These are phyloP conservation scores for Daldinia eschscholtzii DNA, from an alignment of 2,329 filamentous ascomycete species.

Conservation along the genomic window DNA sequence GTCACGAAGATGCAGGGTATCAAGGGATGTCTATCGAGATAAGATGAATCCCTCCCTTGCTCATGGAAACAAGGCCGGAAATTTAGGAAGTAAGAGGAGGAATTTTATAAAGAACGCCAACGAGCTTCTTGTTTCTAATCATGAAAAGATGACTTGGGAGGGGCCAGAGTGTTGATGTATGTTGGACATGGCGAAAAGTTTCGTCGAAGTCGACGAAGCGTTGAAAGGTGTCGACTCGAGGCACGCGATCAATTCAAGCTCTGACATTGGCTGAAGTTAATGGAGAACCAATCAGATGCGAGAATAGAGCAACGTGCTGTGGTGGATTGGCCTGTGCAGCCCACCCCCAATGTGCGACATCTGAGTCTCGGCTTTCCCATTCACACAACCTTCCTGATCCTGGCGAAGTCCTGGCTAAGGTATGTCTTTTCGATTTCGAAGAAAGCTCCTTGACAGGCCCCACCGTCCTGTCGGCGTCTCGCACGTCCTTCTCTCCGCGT, in stretches of 20 bases:
- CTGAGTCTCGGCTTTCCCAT: slow-evolving; percentile 36
- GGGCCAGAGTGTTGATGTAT: slow-evolving; percentile 27
- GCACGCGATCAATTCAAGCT: slow-evolving; percentile 52
- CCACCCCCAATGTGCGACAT: slow-evolving; percentile 29
- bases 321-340: slow-evolving; percentile 49
- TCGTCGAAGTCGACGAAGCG: slow-evolving; percentile 37
- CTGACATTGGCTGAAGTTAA: slow-evolving; percentile 48
- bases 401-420: slow-evolving; percentile 5
- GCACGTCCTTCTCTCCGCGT: slow-evolving; percentile 17
- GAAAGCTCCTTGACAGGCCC: slow-evolving; percentile 5
- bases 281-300: slow-evolving; percentile 36
- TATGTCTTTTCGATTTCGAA: neutral
- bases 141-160: slow-evolving; percentile 31
- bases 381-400: slow-evolving; percentile 22
- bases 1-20: slow-evolving; percentile 20
- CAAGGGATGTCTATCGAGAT: slow-evolving; percentile 18
- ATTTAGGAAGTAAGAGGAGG: slow-evolving; percentile 7
- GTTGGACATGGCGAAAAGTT: slow-evolving; percentile 35
- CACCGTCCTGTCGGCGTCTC: slow-evolving; percentile 9
- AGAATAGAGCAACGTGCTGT: slow-evolving; percentile 41
- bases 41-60: slow-evolving; percentile 7
- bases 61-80: slow-evolving; percentile 18
- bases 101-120: neutral
- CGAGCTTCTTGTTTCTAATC: slow-evolving; percentile 14
- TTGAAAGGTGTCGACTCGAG: slow-evolving; percentile 45